phyloP scores from a whole-genome alignment of 225 moss, liverwort and hornwort species.

The Climacium dendroides region DNA sequence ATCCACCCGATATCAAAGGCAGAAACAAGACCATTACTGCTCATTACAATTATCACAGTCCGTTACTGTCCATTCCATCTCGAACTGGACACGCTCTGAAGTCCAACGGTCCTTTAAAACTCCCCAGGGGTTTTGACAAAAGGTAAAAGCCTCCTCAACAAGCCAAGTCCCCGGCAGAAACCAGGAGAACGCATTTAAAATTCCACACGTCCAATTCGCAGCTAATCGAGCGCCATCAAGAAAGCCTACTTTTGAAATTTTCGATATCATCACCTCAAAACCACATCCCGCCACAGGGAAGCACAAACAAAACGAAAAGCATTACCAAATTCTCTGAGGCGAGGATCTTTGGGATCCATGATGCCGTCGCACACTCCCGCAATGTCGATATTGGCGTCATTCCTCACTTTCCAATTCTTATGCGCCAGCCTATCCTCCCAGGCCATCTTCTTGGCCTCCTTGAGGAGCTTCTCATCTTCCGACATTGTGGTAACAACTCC shows the following conservation, averaged over 20 bases:
- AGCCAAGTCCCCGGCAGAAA: neutral
- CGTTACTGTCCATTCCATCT: neutral
- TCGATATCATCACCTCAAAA: neutral
- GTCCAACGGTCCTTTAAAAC: neutral
- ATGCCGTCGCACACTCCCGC: slow-evolving; percentile 74
- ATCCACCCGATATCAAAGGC: neutral
- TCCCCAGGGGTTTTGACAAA: neutral
- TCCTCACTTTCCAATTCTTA: slow-evolving; percentile 99
- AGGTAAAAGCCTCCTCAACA: neutral
- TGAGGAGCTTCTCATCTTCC: slow-evolving; percentile 97
- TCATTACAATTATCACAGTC: neutral
- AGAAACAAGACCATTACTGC: neutral
- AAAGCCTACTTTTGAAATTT: neutral
- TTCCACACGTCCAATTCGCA: neutral
- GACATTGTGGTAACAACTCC: slow-evolving; percentile 44
- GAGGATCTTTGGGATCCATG: slow-evolving; percentile 83
- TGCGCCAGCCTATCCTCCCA: slow-evolving; percentile 97
- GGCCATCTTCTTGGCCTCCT: slow-evolving; percentile 97
- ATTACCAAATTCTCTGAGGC: slow-evolving; percentile 74
- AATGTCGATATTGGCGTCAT: slow-evolving; percentile 89
- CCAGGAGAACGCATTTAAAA: neutral
- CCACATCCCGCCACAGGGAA: neutral
- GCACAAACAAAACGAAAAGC: neutral
- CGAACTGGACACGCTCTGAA: neutral
- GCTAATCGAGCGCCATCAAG: neutral